Conservation (phyloP, 257 asterid genomes). For the Jacaranda copaia region DNA sequence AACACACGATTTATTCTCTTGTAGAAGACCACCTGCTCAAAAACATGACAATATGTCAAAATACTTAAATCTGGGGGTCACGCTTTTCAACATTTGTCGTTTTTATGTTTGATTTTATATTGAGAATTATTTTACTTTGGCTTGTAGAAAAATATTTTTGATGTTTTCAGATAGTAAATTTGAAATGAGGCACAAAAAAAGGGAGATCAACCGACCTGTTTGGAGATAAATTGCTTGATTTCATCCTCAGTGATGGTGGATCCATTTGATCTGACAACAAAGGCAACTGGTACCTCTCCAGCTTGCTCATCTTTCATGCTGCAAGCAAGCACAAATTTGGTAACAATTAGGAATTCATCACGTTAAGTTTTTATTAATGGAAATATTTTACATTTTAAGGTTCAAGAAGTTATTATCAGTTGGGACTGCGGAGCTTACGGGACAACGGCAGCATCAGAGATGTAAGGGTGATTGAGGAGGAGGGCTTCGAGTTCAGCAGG, state of each 20-base stretch:
- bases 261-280: slow-evolving; percentile 71
- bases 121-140: no score
- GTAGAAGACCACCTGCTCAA: slow-evolving; percentile 77
- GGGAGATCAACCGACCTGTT: slow-evolving; percentile 38
- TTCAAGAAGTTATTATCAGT: no score
- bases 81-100: no score
- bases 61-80: neutral
- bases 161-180: no score
- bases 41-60: neutral
- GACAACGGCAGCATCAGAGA: slow-evolving; percentile 89
- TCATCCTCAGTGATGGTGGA: slow-evolving; percentile 69
- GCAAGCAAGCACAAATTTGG: slow-evolving; percentile 1
- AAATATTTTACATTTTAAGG: neutral
- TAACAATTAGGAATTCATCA: neutral
- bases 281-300: slow-evolving; percentile 96
- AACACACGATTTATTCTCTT: slow-evolving; percentile 79
- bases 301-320: slow-evolving; percentile 87
- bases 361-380: neutral
- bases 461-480: slow-evolving; percentile 66
- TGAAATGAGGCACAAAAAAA: no score
- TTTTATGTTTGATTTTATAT: no score
- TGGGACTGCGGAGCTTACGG: slow-evolving; percentile 49
- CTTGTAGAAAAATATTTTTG: no score
- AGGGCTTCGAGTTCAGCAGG: slow-evolving; percentile 96
- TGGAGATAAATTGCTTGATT: slow-evolving; percentile 75